These are phyloP conservation scores for Penstemon newberryi DNA, from an alignment of 257 asterid genomes.

Conservation along the genomic window DNA sequence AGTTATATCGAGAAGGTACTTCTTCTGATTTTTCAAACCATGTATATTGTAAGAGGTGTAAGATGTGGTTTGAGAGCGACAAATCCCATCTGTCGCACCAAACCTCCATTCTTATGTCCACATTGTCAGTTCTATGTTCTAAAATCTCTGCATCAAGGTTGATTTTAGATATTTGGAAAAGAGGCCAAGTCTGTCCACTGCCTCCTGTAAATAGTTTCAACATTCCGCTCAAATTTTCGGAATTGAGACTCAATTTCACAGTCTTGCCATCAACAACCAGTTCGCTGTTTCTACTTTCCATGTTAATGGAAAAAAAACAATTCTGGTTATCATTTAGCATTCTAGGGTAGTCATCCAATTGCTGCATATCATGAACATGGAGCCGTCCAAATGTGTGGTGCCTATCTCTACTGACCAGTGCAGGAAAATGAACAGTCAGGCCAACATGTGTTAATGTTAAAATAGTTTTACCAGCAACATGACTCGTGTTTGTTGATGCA, in stretches of 20 bases:
- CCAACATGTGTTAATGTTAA: slow-evolving; percentile 55
- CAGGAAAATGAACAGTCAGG: slow-evolving; percentile 63
- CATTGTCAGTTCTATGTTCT: slow-evolving; percentile 37
- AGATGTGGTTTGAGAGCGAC: slow-evolving; percentile 65
- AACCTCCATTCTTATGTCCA: slow-evolving; percentile 46
- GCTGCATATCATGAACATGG: slow-evolving; percentile 34
- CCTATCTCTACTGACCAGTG: slow-evolving; percentile 42
- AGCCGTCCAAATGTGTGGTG: slow-evolving; percentile 35
- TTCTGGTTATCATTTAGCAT: slow-evolving; percentile 40
- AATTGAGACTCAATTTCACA: slow-evolving; percentile 45
- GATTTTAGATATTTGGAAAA: slow-evolving; percentile 69
- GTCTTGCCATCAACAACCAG: slow-evolving; percentile 52
- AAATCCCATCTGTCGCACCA: slow-evolving; percentile 63
- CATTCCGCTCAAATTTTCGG: slow-evolving; percentile 55
- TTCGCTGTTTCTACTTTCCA: slow-evolving; percentile 54
- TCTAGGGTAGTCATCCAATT: slow-evolving; percentile 38
- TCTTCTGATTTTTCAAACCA: slow-evolving; percentile 56
- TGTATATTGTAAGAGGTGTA: slow-evolving; percentile 52
- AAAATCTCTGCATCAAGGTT: slow-evolving; percentile 55
- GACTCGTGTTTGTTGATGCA: slow-evolving; percentile 29
- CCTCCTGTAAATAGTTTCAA: slow-evolving; percentile 51
- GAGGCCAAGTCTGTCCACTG: slow-evolving; percentile 57
- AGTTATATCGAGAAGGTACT: slow-evolving; percentile 40
- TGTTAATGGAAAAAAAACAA: slow-evolving; percentile 55
- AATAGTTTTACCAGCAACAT: slow-evolving; percentile 37